Evolutionary conservation across 306 rosid species (phyloP), one percentile per base, ranked within the genome.

Genomic region (Vigna nakashimae): DNA sequence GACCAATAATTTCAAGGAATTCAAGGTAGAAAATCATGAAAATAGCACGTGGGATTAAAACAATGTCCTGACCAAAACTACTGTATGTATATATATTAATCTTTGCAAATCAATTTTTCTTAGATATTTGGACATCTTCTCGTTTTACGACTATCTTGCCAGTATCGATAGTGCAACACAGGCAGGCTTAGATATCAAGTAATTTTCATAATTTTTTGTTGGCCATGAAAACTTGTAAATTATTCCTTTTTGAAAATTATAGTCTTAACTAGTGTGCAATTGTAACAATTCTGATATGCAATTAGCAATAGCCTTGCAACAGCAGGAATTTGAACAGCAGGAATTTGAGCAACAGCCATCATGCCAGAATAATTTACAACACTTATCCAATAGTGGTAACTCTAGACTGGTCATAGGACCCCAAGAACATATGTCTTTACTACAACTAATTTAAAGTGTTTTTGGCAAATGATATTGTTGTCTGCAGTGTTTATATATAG

Each of bases 231-330:
- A 36, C 50, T 57, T 38, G 52, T 36, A 34, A 34, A n/a, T 28
- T 43, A 5, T 58, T 74, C 17, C 67, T 43, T 43, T 34, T 56
- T 82, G 51, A 64, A 43, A 66, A 64, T 60, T 68, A 49, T 38
- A 17, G 26, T 28, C 70, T 51, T 40, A 62, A 46, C 22, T 42
- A 52, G 32, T 82, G 66, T 75, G 45, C 77, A 66, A 65, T 64
- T 83, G 66, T 82, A 78, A 73, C 98, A 96, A 98, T 79, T 74
- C 96, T 79, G 99, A 96, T 86, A 85, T 96, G 81, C 97, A 91
- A 88, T 75, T 96, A 83, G 99, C 99, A 65, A 90, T 93, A 75
- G 94, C 96, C 64, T 90, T 96, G 84, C 99, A 96, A 85, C 99
- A 96, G 75, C 96, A 90, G 77, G 99, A 96, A 88, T 92, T 92